Evolutionary conservation across 148 eudicot genomes (phyloP).

Genomic region (Diospyros lotus): DNA sequence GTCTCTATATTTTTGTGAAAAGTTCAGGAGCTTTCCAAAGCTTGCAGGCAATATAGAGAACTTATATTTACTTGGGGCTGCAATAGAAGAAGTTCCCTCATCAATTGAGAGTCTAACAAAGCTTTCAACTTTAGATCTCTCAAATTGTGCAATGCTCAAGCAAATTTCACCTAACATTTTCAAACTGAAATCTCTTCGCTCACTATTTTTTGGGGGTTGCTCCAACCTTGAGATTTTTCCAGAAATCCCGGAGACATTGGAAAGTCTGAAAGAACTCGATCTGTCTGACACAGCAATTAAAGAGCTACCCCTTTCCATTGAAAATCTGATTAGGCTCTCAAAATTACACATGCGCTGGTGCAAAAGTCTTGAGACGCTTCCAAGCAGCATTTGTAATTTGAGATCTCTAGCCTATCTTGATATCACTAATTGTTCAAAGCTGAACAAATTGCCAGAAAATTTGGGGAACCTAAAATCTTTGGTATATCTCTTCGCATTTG

Average conservation of each 20-base stretch:
- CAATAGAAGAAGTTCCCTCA: no score
- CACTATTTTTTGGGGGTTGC: neutral
- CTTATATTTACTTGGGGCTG: no score
- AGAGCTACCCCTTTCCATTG: constrained; percentile 4
- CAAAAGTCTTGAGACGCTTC: neutral
- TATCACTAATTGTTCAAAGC: constrained; percentile 6
- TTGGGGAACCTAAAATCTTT: neutral
- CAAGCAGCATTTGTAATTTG: constrained; percentile 4
- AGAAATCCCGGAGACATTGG: neutral
- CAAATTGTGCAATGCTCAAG: no score
- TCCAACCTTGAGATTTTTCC: neutral
- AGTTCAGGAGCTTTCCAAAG: constrained; percentile 5
- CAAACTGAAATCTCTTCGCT: constrained; percentile 7
- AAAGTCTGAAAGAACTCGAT: neutral
- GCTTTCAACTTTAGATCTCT: no score
- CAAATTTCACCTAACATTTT: no score
- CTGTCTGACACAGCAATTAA: neutral
- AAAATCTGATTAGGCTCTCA: neutral
- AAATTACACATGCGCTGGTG: neutral
- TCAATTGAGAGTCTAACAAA: no score
- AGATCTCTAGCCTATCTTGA: neutral
- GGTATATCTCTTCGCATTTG: neutral
- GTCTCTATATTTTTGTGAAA: neutral
- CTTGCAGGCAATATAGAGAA: no score
- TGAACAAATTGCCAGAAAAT: constrained; percentile 5